Conservation (phyloP, 1,139 yeast species). For the Scheffersomyces illinoinensis region DNA sequence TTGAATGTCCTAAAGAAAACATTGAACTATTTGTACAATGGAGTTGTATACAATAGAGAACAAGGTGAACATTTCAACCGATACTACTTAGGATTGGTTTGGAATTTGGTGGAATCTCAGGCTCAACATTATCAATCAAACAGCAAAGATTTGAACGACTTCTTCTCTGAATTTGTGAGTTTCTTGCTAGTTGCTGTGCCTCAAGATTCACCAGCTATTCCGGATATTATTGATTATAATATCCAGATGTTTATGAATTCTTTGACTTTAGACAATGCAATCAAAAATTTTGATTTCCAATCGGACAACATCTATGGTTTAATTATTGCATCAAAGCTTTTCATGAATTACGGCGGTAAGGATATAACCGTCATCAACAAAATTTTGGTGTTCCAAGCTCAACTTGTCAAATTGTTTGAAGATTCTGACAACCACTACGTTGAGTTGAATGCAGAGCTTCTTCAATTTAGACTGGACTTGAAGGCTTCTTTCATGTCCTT, state of each 20-base stretch:
- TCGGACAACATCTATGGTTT: slow-evolving; percentile 39
- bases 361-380: slow-evolving; percentile 16
- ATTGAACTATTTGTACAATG: slow-evolving; percentile 35
- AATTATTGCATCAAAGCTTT: slow-evolving; percentile 23
- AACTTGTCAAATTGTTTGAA: slow-evolving; percentile 49
- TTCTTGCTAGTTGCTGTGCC: slow-evolving; percentile 18
- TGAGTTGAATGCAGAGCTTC: slow-evolving; percentile 38
- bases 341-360: slow-evolving; percentile 18
- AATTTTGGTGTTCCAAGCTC: slow-evolving; percentile 34
- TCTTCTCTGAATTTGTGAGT: slow-evolving; percentile 31
- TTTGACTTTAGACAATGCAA: slow-evolving; percentile 26
- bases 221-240: slow-evolving; percentile 13
- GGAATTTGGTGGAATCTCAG: slow-evolving; percentile 39
- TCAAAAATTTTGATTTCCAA: slow-evolving; percentile 29
- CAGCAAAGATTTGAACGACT: slow-evolving; percentile 27
- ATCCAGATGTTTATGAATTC: slow-evolving; percentile 31
- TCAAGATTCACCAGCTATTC: slow-evolving; percentile 1
- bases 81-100: slow-evolving; percentile 35
- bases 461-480: slow-evolving; percentile 23
- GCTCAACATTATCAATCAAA: slow-evolving; percentile 22
- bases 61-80: slow-evolving; percentile 23
- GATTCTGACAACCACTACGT: slow-evolving; percentile 53
- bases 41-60: slow-evolving; percentile 21
- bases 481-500: slow-evolving; percentile 18
- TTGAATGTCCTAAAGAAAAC: slow-evolving; percentile 29